A percentile compares a stretch with the other conserved stretches of the same genome.
Conservation (phyloP, 306 rosid genomes). For the Casuarina glauca region DNA sequence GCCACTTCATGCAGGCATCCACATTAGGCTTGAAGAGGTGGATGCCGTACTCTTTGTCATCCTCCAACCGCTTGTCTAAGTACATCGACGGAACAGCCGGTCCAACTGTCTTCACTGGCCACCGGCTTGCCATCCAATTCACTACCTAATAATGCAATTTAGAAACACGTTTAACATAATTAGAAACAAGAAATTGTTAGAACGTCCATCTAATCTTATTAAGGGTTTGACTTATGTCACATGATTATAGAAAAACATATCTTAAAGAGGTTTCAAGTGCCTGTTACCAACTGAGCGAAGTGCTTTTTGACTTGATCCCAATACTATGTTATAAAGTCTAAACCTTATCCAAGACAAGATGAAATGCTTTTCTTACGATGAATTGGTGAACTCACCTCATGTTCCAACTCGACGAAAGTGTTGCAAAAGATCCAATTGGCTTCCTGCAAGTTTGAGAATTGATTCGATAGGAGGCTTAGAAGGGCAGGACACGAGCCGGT, state of each 20-base stretch:
- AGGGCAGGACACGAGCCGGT: not conserved
- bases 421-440: not conserved
- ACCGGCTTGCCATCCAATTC: conserved; percentile 22
- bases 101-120: conserved; percentile 25
- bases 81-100: conserved; percentile 23
- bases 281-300: no score
- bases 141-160: not conserved
- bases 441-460: conserved; percentile 20
- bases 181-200: not conserved
- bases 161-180: not conserved
- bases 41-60: conserved; percentile 21
- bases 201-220: not conserved
- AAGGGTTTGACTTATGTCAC: no score
- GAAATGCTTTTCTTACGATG: not conserved
- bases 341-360: not conserved
- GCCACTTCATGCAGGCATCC: conserved; percentile 18
- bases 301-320: no score
- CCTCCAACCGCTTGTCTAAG: conserved; percentile 22
- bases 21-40: conserved; percentile 11
- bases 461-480: not conserved
- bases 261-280: no score
- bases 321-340: no score
- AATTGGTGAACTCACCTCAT: conserved; percentile 12
- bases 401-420: conserved; percentile 11
- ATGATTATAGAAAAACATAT: no score